phyloP scores from a whole-genome alignment of 345 rosid genomes.

The Populus simonii region DNA sequence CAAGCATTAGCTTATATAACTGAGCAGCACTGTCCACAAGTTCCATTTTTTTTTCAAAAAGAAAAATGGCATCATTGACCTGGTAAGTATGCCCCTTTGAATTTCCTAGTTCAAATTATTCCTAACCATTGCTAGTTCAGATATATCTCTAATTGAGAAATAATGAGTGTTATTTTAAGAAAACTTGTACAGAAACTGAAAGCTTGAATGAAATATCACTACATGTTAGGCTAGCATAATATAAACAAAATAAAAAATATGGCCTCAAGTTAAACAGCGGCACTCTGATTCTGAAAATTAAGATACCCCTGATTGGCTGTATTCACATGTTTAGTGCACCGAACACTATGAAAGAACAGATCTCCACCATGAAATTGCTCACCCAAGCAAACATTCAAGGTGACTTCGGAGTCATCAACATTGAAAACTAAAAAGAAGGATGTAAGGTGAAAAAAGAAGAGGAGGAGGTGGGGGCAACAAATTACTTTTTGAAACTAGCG shows the following conservation, averaged over 20 bases:
- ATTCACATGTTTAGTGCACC: slow-evolving; percentile 81
- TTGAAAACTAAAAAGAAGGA: slow-evolving; percentile 63
- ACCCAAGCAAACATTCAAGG: slow-evolving; percentile 88
- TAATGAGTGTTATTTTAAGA: not conserved
- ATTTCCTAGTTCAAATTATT: not conserved
- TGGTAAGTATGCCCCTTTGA: not conserved
- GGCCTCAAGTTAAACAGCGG: not conserved
- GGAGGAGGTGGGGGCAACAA: not conserved
- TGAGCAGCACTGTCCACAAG: not conserved
- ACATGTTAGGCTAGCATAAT: not conserved
- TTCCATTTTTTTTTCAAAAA: not conserved
- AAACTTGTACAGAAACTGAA: not conserved
- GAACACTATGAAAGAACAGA: slow-evolving; percentile 72
- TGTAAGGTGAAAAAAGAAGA: not conserved
- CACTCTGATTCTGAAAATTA: not conserved
- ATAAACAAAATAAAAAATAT: not conserved
- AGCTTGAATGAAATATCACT: not conserved
- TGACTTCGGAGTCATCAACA: slow-evolving; percentile 93
- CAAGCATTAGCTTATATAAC: not conserved
- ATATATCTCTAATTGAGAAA: not conserved
- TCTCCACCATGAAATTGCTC: slow-evolving; percentile 79
- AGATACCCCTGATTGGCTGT: slow-evolving; percentile 63
- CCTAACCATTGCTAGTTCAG: not conserved
- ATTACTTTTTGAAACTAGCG: not conserved
- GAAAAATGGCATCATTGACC: not conserved